A percentile compares a stretch with the other conserved stretches of the same genome.
These are phyloP conservation scores for Kurtzmaniella quercitrusa DNA, from an alignment of 1,139 yeast genomes.

Conservation along the genomic window DNA sequence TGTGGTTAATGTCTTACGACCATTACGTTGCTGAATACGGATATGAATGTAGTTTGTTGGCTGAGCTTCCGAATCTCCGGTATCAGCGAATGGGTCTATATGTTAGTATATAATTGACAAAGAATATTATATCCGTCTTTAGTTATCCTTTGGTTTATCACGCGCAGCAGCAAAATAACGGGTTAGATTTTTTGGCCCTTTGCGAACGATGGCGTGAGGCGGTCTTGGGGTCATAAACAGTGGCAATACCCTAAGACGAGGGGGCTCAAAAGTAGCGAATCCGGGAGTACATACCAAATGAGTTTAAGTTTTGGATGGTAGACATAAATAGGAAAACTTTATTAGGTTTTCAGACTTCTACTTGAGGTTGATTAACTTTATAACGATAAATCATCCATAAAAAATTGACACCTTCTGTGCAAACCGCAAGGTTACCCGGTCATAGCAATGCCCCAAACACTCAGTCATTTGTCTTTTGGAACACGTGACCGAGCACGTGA, in stretches of 20 bases:
- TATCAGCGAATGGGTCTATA: conserved; percentile 96
- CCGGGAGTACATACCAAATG: conserved; percentile 60
- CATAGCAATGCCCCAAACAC: too few relatives aligned
- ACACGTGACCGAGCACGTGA: not conserved
- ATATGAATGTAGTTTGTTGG: conserved; percentile 94
- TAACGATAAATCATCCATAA: not conserved
- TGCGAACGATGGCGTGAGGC: not conserved
- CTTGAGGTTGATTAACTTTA: not conserved
- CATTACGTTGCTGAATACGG: conserved; percentile 99
- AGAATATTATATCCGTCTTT: not conserved
- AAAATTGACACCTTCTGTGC: not conserved
- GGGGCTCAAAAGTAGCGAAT: not conserved
- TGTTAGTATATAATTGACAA: conserved; percentile 7
- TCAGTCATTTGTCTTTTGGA: not conserved
- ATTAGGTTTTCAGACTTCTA: conserved; percentile 2
- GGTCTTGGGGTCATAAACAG: not conserved
- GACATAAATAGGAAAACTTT: conserved; percentile 44
- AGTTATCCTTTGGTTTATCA: not conserved
- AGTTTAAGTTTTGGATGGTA: conserved; percentile 95
- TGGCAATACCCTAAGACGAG: not conserved
- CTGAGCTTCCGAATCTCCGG: conserved; percentile 98
- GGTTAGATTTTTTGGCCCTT: not conserved
- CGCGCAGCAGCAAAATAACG: not conserved
- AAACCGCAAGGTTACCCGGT: not conserved
- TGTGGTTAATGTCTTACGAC: conserved; percentile 97